Conservation (phyloP, 139 green algal species). For the Chlorella sorokiniana region DNA sequence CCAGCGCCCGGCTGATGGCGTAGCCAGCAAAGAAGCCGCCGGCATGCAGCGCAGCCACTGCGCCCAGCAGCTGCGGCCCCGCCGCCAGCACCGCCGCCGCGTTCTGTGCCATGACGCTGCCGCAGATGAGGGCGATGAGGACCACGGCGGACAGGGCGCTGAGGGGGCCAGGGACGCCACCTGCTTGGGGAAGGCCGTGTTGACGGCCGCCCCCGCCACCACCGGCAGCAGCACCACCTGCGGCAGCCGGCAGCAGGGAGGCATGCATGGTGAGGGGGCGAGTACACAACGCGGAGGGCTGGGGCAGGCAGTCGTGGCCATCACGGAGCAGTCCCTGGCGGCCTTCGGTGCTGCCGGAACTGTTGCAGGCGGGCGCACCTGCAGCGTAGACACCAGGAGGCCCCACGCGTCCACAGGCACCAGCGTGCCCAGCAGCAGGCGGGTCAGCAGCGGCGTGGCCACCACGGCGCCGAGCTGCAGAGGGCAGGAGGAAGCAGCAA, state of each 20-base stretch:
- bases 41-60: constrained; percentile 64
- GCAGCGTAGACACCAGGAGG: constrained; percentile 70
- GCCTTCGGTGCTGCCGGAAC: too few species aligned
- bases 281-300: too few species aligned
- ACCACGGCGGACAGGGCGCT: constrained; percentile 48
- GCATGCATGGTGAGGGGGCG: neutral
- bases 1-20: constrained; percentile 40
- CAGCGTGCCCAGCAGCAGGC: constrained; percentile 67
- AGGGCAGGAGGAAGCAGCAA: neutral
- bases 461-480: constrained; percentile 63
- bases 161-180: constrained; percentile 23
- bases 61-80: constrained; percentile 52
- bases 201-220: constrained; percentile 61
- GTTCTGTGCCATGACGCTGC: constrained; percentile 62
- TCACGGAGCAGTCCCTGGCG: neutral
- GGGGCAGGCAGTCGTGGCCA: too few species aligned
- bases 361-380: constrained; percentile 23
- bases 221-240: constrained; percentile 81
- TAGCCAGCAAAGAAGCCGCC: constrained; percentile 72
- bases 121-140: constrained; percentile 69
- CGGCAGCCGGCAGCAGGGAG: neutral
- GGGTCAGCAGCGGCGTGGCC: constrained; percentile 75
- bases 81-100: constrained; percentile 47
- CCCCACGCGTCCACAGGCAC: constrained; percentile 70
- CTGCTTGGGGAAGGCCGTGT: constrained; percentile 53